Conservation (phyloP, 805 yeast genomes). For the Metahyphopichia silvanorum region DNA sequence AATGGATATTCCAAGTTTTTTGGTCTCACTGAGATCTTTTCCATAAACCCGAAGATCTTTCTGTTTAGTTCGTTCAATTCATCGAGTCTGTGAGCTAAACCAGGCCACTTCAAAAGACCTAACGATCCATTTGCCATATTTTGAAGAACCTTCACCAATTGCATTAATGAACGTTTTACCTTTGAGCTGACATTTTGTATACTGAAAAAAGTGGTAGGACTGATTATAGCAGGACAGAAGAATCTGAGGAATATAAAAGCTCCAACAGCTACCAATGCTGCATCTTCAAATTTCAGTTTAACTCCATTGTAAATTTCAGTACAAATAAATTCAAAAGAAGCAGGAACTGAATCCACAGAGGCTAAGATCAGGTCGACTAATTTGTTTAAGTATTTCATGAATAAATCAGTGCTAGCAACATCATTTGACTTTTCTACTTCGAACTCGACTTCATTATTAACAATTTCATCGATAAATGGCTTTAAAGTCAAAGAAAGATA, state of each 20-base stretch:
- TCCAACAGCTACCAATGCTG: slow-evolving; percentile 67
- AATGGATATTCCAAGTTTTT: slow-evolving; percentile 22
- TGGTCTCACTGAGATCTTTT: slow-evolving; percentile 15
- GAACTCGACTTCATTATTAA: slow-evolving; percentile 47
- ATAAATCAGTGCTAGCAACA: slow-evolving; percentile 36
- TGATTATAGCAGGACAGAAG: slow-evolving; percentile 87
- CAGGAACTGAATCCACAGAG: slow-evolving; percentile 60
- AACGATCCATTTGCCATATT: slow-evolving; percentile 82
- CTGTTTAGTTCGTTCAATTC: slow-evolving; percentile 31
- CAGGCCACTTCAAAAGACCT: slow-evolving; percentile 61
- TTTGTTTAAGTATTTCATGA: slow-evolving; percentile 53
- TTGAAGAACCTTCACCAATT: slow-evolving; percentile 81
- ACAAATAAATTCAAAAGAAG: slow-evolving; percentile 69
- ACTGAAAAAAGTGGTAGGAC: slow-evolving; percentile 64
- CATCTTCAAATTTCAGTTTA: slow-evolving; percentile 57
- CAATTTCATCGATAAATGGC: slow-evolving; percentile 55
- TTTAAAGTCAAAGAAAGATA: slow-evolving; percentile 53
- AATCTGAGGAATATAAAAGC: slow-evolving; percentile 82
- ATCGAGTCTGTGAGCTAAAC: slow-evolving; percentile 38
- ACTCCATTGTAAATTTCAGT: slow-evolving; percentile 59
- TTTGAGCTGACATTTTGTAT: slow-evolving; percentile 24
- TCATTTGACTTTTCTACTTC: slow-evolving; percentile 59
- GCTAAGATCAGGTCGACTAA: slow-evolving; percentile 57
- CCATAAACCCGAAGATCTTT: slow-evolving; percentile 27
- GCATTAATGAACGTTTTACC: slow-evolving; percentile 65